phyloP scores from a whole-genome alignment of 148 eudicot genomes.

The Spergularia marina region DNA sequence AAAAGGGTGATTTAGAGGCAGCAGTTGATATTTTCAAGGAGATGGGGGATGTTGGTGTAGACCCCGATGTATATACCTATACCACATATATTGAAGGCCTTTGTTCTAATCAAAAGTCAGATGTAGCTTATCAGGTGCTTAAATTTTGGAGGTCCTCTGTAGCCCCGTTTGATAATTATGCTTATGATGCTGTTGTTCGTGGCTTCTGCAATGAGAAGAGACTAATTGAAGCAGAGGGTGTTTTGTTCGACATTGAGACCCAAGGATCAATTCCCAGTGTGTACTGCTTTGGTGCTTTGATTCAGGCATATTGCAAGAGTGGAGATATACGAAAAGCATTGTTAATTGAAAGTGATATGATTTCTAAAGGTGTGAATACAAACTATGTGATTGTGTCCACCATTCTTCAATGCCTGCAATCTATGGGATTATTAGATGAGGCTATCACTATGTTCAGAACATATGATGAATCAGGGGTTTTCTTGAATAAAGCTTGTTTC shows the following conservation, averaged over 20 bases:
- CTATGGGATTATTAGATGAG: constrained; percentile 34
- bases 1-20: constrained; percentile 44
- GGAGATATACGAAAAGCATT: constrained; percentile 43
- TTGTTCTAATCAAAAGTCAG: constrained; percentile 41
- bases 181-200: constrained; percentile 52
- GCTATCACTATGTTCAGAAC: constrained; percentile 36
- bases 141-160: constrained; percentile 27
- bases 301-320: constrained; percentile 50
- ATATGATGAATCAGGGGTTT: constrained; percentile 31
- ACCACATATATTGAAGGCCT: constrained; percentile 51
- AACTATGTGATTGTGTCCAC: constrained; percentile 47
- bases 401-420: constrained; percentile 53
- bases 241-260: constrained; percentile 48
- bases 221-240: constrained; percentile 50
- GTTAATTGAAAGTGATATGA: constrained; percentile 45
- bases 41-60: constrained; percentile 50
- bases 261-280: constrained; percentile 43
- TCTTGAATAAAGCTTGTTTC: constrained; percentile 52
- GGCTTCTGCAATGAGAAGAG: constrained; percentile 61
- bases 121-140: constrained; percentile 44
- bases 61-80: constrained; percentile 41
- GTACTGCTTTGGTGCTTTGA: constrained; percentile 40
- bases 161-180: constrained; percentile 35
- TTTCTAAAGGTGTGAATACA: constrained; percentile 44
- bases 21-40: constrained; percentile 38